phyloP scores from a whole-genome alignment of 306 rosid genomes.

The Quercus gilva region DNA sequence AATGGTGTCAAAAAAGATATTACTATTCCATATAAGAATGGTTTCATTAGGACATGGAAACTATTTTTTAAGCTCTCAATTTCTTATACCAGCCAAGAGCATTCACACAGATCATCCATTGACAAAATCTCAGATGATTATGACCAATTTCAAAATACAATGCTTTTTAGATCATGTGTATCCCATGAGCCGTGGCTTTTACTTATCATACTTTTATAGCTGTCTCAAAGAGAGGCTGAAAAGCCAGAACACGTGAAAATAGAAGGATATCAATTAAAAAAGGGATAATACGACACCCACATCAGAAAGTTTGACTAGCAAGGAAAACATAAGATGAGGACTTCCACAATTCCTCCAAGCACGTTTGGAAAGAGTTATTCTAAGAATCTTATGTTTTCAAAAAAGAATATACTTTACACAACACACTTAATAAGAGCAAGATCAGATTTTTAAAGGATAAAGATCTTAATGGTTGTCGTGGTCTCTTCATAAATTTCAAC shows the following conservation, averaged over 20 bases:
- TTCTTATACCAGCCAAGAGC: neutral
- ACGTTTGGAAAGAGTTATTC: neutral
- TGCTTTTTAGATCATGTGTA: conserved; percentile 9
- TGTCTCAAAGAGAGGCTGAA: conserved; percentile 9
- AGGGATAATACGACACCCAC: conserved; percentile 1
- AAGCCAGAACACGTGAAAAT: conserved; percentile 17
- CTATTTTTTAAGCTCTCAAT: neutral
- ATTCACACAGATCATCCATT: neutral
- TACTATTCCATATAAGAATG: neutral
- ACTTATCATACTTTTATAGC: neutral
- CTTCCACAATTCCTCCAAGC: neutral
- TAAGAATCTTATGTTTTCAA: neutral
- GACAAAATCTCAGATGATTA: neutral
- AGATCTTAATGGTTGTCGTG: neutral
- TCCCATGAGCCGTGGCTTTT: neutral
- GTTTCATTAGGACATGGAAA: neutral
- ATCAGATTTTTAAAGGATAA: neutral
- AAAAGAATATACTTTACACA: neutral
- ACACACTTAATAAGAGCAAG: neutral
- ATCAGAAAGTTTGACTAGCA: conserved; percentile 11
- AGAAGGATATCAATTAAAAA: neutral
- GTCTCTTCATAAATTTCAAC: neutral
- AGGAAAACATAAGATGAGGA: neutral
- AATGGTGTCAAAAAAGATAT: neutral
- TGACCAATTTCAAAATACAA: neutral